Base-by-base conservation (phyloP, 2,329 filamentous ascomycete genomes). In the Colletotrichum phormii region DNA sequence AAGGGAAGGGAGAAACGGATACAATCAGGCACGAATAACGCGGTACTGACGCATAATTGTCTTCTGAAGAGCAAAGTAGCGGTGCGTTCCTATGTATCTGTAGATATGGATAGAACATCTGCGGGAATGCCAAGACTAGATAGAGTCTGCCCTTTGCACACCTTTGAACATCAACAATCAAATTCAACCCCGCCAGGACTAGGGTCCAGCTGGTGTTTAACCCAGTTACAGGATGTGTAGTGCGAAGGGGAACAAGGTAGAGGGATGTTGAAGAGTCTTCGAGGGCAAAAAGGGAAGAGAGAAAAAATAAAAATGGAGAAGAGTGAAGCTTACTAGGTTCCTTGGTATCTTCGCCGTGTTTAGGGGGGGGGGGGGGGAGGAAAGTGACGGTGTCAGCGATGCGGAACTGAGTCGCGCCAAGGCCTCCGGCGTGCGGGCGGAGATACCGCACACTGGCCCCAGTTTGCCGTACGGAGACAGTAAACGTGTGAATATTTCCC, bases 301-400 rank as follows among this genome's bases (percentile, higher is more conserved):
- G 26, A 62, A 55, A 70, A n/a, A 35, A 24, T 13, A 57, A 60
- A 55, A 37, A 31, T 64, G 66, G 60, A 64, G 60, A 70, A 64
- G 60, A 64, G 60, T 70, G 66, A 72, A 72, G 70, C 70, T 64
- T 49, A 69, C 70, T 64, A 64, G 46, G 70, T 72, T 70, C 33
- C 70, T 72, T 72, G 66, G 70, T 64, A 64, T 64, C 46, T 53
- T 35, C 35, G 26, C 29, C n/a, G 53, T 46, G 53, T 26, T 22
- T 55, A 63, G 22, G 35, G 57, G 15, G 42, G 15, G 42, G 42
- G 9, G 8, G n/a, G n/a, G n/a, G n/a, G n/a, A n/a, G n/a, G n/a
- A n/a, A n/a, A n/a, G 57, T 37, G 26, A 71, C 60, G 35, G 70
- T 55, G 66, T 60, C 66, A 64, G 55, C 29, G 49, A 33, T 51